Conservation (phyloP, 78 protist genomes). For the Cavenderia fasciculata region DNA sequence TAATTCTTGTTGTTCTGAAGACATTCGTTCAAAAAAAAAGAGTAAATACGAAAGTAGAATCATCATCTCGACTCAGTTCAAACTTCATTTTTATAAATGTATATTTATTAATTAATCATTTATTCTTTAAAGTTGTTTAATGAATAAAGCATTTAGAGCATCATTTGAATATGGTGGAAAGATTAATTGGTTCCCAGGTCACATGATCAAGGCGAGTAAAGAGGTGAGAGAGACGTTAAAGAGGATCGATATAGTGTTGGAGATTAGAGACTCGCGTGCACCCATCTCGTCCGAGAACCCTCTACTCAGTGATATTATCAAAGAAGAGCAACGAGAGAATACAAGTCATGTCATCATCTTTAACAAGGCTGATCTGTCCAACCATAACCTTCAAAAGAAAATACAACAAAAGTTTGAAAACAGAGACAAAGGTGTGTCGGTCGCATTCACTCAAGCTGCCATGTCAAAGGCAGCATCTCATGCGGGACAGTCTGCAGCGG, state of each 20-base stretch:
- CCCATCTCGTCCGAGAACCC: slow-evolving; percentile 66
- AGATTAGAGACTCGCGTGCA: slow-evolving; percentile 73
- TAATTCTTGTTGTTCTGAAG: not conserved
- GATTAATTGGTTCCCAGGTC: slow-evolving; percentile 84
- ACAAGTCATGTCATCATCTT: slow-evolving; percentile 45
- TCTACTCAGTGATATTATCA: slow-evolving; percentile 30
- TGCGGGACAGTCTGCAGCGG: no score
- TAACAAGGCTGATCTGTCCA: slow-evolving; percentile 72
- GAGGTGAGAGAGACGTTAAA: slow-evolving; percentile 21
- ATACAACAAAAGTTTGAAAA: not conserved
- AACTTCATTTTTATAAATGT: no score
- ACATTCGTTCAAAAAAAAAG: not conserved
- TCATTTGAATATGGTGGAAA: slow-evolving; percentile 21
- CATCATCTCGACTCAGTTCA: no score
- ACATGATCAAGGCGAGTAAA: slow-evolving; percentile 65
- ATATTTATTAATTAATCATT: no score
- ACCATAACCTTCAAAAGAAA: slow-evolving; percentile 19
- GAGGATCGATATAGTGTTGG: slow-evolving; percentile 62
- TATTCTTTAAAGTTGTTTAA: no score
- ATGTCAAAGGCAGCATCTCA: not conserved
- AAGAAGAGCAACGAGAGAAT: not conserved
- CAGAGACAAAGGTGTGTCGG: not conserved
- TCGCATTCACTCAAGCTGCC: slow-evolving; percentile 32
- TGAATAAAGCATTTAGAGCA: slow-evolving; percentile 16
- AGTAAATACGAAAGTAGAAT: no score